Base-by-base conservation (phyloP, 2,329 filamentous ascomycete species). In the Neofusicoccum laricinum region DNA sequence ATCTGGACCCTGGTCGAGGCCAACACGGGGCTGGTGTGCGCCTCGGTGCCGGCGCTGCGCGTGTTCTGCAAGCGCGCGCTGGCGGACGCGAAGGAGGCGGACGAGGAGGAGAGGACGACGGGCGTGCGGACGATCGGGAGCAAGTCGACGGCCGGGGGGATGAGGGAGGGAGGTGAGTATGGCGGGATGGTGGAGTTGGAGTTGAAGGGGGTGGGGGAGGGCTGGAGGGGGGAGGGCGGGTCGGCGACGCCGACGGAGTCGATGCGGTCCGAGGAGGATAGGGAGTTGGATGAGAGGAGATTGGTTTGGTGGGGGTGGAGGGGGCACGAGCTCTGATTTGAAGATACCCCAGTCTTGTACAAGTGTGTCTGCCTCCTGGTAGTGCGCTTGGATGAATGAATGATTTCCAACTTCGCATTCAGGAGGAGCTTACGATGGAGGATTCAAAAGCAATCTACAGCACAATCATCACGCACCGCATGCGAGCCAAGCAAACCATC, bases 1-100 rank as follows among this genome's bases (percentile, higher is more conserved):
- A 68, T 77, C 2, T 79, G 78, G 77, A 79, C 79, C 3, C 72
- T 73, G 5, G 67, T 79, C 2, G 79, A 81, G 68, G 73, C 77
- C 5, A 71, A 78, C 50, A 68, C 81, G 1, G 78, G 72, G 14
- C 73, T 81, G 12, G 75, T 81, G 46, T 80, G 78, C 64, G 77
- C 79, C 5, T 77, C 75, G 2, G 77, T 76, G 0, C 79, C 79
- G 1, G 77, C 79, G 0, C 70, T 81, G 21, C 78, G 80, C 34
- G 72, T 78, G 15, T 77, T 80, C 67, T 79, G 38, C 14, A 34
- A 36, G 19, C 41, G 57, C 2, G 21, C 43, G 12, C 25, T 49
- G 40, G 45, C 25, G n/a, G n/a, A n/a, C n/a, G n/a, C n/a, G n/a
- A n/a, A n/a, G n/a, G n/a, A n/a, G n/a, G n/a, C 43, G 19, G n/a